These are phyloP conservation scores for rapeseed (Brassica napus) DNA, from an alignment of 345 rosid species.

Conservation along the genomic window Da-Ae NC_063446.1:7821501-7822000, in stretches of 20 bases:
- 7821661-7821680: slow-evolving; percentile 55
- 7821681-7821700: slow-evolving; percentile 54
- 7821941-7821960: slow-evolving; percentile 26
- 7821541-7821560: slow-evolving; percentile 34
- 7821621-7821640: too few species aligned
- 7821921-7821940: not conserved
- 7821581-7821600: too few species aligned
- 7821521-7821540: slow-evolving; percentile 27
- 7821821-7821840: slow-evolving; percentile 81
- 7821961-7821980: not conserved
- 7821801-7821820: slow-evolving; percentile 78
- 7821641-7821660: too few species aligned
- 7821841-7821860: slow-evolving; percentile 92
- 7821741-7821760: not conserved
- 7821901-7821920: too few species aligned
- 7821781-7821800: slow-evolving; percentile 74
- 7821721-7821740: not conserved
- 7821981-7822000: slow-evolving; percentile 29
- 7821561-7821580: slow-evolving; percentile 41
- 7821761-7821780: slow-evolving; percentile 61
- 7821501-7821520: slow-evolving; percentile 50
- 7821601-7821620: too few species aligned
- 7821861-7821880: slow-evolving; percentile 99
- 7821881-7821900: not conserved
- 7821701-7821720: too few species aligned